A percentile compares a stretch with the other conserved stretches of the same genome.
Conservation (phyloP, 257 asterid genomes). For the Solanum neorickii region DNA sequence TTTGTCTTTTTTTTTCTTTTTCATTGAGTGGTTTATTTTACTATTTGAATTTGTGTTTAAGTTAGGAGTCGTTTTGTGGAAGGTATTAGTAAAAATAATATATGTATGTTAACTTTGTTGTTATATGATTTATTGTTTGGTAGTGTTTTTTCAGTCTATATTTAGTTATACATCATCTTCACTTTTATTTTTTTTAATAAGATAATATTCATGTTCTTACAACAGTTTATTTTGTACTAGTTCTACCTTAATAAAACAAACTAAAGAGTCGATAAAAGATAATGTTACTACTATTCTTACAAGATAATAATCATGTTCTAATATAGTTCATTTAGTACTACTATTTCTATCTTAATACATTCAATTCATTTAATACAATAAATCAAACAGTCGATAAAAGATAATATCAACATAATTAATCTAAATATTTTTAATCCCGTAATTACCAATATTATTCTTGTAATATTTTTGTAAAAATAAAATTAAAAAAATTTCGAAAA, state of each 20-base stretch:
- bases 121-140: not conserved
- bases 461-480: too few relatives aligned
- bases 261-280: not conserved
- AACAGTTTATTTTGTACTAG: not conserved
- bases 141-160: not conserved
- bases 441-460: too few relatives aligned
- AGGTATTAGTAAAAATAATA: not conserved
- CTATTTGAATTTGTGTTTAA: not conserved
- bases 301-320: too few relatives aligned
- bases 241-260: not conserved
- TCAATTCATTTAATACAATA: not conserved
- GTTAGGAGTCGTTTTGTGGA: not conserved
- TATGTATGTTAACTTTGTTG: not conserved
- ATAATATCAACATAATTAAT: not conserved
- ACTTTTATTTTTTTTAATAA: too few relatives aligned
- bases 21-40: not conserved
- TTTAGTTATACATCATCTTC: too few relatives aligned
- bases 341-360: too few relatives aligned
- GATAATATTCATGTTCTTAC: not conserved
- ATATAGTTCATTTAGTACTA: too few relatives aligned
- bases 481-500: too few relatives aligned
- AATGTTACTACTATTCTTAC: not conserved
- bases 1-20: not conserved
- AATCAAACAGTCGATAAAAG: not conserved
- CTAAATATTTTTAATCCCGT: not conserved